These are phyloP conservation scores for Cladophialophora bantiana DNA, from an alignment of 2,329 filamentous ascomycete genomes.

Conservation along the genomic window DNA sequence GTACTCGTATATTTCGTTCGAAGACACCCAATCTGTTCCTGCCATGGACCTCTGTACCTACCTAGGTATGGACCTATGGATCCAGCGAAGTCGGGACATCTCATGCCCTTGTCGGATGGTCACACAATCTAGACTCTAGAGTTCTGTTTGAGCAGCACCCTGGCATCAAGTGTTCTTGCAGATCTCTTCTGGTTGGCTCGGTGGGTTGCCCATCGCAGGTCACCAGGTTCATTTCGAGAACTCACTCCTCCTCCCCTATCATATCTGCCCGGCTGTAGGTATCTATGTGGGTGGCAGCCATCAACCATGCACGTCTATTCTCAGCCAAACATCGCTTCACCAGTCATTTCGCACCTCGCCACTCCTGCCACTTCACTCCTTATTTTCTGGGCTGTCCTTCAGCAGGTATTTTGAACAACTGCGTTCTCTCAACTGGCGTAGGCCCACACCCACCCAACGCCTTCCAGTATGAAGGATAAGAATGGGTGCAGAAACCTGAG, in stretches of 20 bases:
- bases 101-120: background rate
- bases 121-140: background rate
- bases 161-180: background rate
- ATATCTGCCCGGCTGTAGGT: background rate
- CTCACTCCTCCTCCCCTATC: background rate
- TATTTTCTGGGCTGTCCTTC: background rate
- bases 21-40: too few relatives aligned
- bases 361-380: background rate
- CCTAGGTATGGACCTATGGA: background rate
- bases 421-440: conserved; percentile 4
- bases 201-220: conserved; percentile 3
- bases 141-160: background rate
- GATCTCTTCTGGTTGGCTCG: conserved; percentile 12
- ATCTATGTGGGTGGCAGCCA: background rate
- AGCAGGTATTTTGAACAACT: background rate
- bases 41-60: too few relatives aligned
- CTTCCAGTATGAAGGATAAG: background rate
- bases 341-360: conserved; percentile 6
- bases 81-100: background rate
- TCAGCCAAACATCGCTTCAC: background rate
- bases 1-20: too few relatives aligned
- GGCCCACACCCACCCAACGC: background rate
- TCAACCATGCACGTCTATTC: background rate
- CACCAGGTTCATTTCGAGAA: conserved; percentile 2
- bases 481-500: background rate